These are phyloP conservation scores for Phylloporus arenicola DNA, from an alignment of 768 basidiomycete species.

Conservation along the genomic window DNA sequence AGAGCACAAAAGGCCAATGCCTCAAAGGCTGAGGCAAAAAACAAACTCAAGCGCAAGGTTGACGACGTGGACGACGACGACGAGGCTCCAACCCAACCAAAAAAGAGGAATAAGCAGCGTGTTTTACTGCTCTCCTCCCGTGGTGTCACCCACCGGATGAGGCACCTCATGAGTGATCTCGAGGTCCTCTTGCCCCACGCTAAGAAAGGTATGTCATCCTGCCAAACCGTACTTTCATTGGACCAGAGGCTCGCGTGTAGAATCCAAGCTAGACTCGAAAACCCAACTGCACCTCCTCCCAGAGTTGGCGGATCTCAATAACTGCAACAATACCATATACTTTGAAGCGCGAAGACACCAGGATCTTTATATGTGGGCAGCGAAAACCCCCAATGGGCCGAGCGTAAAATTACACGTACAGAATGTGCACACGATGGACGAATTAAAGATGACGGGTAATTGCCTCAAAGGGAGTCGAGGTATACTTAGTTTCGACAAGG, in stretches of 20 bases:
- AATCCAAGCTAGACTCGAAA: constrained; percentile 96
- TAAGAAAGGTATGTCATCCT: constrained; percentile 77
- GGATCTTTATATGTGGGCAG: constrained; percentile 94
- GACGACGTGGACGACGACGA: constrained; percentile 61
- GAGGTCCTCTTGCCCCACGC: constrained; percentile 87
- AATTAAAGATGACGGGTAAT: constrained; percentile 98
- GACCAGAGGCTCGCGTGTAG: constrained; percentile 35
- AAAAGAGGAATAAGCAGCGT: constrained; percentile 89
- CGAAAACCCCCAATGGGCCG: constrained; percentile 96
- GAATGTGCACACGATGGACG: constrained; percentile 99
- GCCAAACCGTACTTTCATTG: neutral
- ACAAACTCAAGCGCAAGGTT: constrained; percentile 58
- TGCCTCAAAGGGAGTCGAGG: constrained; percentile 95
- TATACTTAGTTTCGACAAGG: constrained; percentile 85
- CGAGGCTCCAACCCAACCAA: constrained; percentile 35
- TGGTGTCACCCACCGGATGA: constrained; percentile 93
- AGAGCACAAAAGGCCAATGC: constrained; percentile 59
- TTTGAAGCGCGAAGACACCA: constrained; percentile 96
- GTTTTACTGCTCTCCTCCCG: constrained; percentile 89
- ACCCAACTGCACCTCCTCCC: constrained; percentile 88
- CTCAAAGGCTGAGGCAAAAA: constrained; percentile 37
- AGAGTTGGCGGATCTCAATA: constrained; percentile 93
- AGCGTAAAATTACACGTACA: constrained; percentile 97
- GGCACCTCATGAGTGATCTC: constrained; percentile 94
- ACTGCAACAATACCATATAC: constrained; percentile 96